Conservation (phyloP, 495 filamentous ascomycete species). For the Hyaloscypha bicolor region DNA sequence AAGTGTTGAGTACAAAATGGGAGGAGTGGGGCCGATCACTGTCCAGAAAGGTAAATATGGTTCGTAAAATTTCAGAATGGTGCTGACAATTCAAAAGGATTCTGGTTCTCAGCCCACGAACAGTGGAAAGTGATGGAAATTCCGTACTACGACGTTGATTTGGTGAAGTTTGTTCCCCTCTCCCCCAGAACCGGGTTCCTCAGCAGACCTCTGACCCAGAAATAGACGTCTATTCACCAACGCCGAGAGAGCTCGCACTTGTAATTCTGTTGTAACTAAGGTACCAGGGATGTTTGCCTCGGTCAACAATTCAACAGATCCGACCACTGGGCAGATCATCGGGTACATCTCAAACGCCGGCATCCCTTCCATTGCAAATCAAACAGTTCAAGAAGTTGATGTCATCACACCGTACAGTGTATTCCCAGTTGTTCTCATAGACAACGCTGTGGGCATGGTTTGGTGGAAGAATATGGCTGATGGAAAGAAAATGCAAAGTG, state of each 20-base stretch:
- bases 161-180: constrained; percentile 32
- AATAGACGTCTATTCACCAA: constrained; percentile 35
- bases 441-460: constrained; percentile 38
- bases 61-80: not conserved
- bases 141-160: constrained; percentile 40
- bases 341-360: constrained; percentile 41
- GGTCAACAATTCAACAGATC: constrained; percentile 40
- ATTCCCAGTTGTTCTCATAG: constrained; percentile 36
- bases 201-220: not conserved
- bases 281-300: constrained; percentile 42
- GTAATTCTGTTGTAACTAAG: constrained; percentile 38
- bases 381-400: constrained; percentile 38
- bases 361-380: constrained; percentile 37
- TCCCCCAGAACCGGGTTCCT: not conserved
- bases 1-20: constrained; percentile 37
- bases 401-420: constrained; percentile 41
- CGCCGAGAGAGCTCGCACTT: constrained; percentile 41
- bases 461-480: constrained; percentile 44
- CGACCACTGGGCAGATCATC: constrained; percentile 32
- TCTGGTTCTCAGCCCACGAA: constrained; percentile 42
- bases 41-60: constrained; percentile 37
- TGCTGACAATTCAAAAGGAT: constrained; percentile 27
- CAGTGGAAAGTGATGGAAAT: constrained; percentile 43
- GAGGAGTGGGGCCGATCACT: constrained; percentile 38
- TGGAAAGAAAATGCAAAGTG: constrained; percentile 44